Evolutionary conservation across 2,329 filamentous ascomycete species (phyloP).

Genomic region (Aaosphaeria pasadenensis): DNA sequence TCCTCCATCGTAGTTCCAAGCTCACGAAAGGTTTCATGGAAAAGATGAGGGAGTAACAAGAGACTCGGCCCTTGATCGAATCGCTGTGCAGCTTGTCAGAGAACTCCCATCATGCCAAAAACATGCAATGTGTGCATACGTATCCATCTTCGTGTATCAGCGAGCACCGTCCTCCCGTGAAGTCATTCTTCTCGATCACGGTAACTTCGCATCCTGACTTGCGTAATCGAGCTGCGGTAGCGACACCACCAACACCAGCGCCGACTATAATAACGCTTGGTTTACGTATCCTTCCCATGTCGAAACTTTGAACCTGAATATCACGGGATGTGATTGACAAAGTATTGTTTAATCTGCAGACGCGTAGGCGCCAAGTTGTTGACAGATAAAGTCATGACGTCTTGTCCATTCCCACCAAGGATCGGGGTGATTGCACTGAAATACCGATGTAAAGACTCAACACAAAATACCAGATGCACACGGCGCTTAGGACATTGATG

Average conservation of each 20-base stretch:
- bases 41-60: conserved; percentile 68
- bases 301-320: no score
- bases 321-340: no score
- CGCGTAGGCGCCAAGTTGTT: no score
- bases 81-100: conserved; percentile 37
- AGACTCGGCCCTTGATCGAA: conserved; percentile 78
- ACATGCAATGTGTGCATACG: conserved; percentile 26
- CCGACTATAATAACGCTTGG: conserved; percentile 45
- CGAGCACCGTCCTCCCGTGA: conserved; percentile 69
- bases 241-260: conserved; percentile 68
- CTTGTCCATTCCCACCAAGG: no score
- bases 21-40: conserved; percentile 66
- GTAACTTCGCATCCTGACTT: conserved; percentile 70
- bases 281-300: not conserved
- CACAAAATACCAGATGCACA: no score
- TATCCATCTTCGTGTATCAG: conserved; percentile 60
- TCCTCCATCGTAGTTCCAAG: conserved; percentile 63
- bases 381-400: no score
- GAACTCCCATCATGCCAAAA: not conserved
- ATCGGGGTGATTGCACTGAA: no score
- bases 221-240: conserved; percentile 68
- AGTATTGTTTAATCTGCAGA: no score
- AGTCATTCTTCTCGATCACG: conserved; percentile 73
- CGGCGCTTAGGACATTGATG: no score
- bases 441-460: no score